These are phyloP conservation scores for Pseudocohnilembus persalinus DNA, from an alignment of 169 alveolate genomes.

Conservation along the genomic window DNA sequence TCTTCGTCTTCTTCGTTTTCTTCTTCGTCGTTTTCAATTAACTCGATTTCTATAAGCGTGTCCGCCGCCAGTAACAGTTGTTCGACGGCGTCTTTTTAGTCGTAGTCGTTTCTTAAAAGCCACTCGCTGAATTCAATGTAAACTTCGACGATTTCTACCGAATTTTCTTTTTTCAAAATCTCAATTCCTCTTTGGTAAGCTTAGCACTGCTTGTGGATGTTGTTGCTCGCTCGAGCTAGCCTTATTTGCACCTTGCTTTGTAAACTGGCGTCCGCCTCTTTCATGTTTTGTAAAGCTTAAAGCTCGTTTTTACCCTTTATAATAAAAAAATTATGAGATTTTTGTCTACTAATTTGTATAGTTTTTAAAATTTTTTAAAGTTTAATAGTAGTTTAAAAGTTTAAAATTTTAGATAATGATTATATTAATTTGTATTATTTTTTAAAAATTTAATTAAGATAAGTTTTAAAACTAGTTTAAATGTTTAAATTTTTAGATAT, in stretches of 20 bases:
- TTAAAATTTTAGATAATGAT: too few relatives aligned
- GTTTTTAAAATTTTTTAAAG: too few relatives aligned
- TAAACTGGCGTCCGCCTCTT: conserved; percentile 77
- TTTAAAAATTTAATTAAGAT: too few relatives aligned
- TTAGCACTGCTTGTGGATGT: conserved; percentile 70
- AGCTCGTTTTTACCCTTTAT: conserved; percentile 85
- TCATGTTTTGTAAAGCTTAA: conserved; percentile 77
- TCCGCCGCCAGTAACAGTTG: conserved; percentile 78
- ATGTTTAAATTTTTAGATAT: too few relatives aligned
- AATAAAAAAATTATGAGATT: conserved; percentile 18
- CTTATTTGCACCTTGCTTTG: conserved; percentile 82
- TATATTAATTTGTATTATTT: too few relatives aligned
- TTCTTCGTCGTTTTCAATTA: conserved; percentile 57
- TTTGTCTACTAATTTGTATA: too few relatives aligned
- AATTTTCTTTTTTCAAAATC: conserved; percentile 77
- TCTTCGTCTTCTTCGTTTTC: conserved; percentile 77
- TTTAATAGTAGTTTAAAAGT: too few relatives aligned
- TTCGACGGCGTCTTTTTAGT: conserved; percentile 75
- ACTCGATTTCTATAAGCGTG: conserved; percentile 78
- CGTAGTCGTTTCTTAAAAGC: conserved; percentile 77
- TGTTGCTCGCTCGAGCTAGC: conserved; percentile 75
- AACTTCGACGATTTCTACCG: conserved; percentile 79
- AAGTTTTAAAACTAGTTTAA: too few relatives aligned
- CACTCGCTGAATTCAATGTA: conserved; percentile 80
- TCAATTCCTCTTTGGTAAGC: conserved; percentile 83